A percentile compares a stretch with the other conserved stretches of the same genome.
Evolutionary conservation across 192 early-diverging fungal genomes (phyloP).

Genomic region (Funneliformis geosporum): DNA sequence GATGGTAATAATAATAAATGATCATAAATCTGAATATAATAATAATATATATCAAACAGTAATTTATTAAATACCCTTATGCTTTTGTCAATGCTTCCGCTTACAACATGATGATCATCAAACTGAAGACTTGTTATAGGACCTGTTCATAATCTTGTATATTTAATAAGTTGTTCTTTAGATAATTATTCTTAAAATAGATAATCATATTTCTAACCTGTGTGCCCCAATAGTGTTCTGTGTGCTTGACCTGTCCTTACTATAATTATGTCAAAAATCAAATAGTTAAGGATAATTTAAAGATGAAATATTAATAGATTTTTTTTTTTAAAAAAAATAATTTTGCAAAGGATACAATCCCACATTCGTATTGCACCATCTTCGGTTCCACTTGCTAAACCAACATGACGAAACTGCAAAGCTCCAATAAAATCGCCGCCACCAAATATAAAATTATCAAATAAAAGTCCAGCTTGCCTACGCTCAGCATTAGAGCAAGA

Average conservation of each 20-base stretch:
- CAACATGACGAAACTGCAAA: slow-evolving; percentile 73
- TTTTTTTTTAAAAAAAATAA: not conserved
- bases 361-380: slow-evolving; percentile 78
- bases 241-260: slow-evolving; percentile 73
- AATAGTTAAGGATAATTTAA: not conserved
- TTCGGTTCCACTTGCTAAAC: slow-evolving; percentile 70
- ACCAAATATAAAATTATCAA: slow-evolving; percentile 36
- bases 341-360: slow-evolving; percentile 56
- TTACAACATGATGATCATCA: slow-evolving; percentile 70
- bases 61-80: slow-evolving; percentile 42
- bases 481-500: slow-evolving; percentile 21
- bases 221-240: slow-evolving; percentile 68
- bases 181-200: not conserved
- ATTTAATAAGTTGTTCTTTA: too few species aligned
- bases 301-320: not conserved
- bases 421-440: slow-evolving; percentile 63
- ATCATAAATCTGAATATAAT: not conserved
- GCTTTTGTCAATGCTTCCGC: slow-evolving; percentile 67
- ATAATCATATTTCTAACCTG: slow-evolving; percentile 51
- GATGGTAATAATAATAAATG: not conserved
- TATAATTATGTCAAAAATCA: slow-evolving; percentile 18
- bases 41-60: not conserved
- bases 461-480: slow-evolving; percentile 33
- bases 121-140: slow-evolving; percentile 53
- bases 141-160: not conserved